Base-by-base conservation (phyloP, 768 basidiomycete species). In the Mycena galericulata region DNA sequence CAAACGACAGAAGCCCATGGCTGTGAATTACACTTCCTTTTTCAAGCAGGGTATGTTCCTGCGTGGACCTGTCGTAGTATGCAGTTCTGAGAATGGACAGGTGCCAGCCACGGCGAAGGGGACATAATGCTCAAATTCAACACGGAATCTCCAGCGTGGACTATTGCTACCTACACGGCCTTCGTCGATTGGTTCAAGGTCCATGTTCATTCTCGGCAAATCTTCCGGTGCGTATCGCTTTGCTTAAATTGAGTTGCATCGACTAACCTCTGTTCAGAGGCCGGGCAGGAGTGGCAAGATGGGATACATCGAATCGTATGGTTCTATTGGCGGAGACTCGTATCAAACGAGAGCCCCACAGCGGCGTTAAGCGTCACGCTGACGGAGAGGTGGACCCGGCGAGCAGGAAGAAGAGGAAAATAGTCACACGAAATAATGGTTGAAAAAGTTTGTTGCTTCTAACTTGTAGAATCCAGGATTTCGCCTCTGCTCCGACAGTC, bases 51-150 rank as follows among this genome's bases (percentile, higher is more conserved):
- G 67, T 69, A 27, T 22, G 50, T 63, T n/a, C n/a, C 36, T 32
- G 14, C 14, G 34, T 36, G 34, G 8, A 14, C 26, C 32, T 17
- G 20, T 49, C 4, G 12, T 40, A 8, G 14, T 36, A 36, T n/a
- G n/a, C n/a, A n/a, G n/a, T 36, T 12, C 56, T 60, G 50, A 67
- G 24, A 11, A 27, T 40, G 10, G 29, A 40, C 32, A 74, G 73
- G 72, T 40, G 69, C 60, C 15, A 56, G 53, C 3, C 61, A 34
- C 24, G 68, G 64, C 1, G 40, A 63, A 14, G 76, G 78, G 12
- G 46, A 67, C 3, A 70, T 78, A 27, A 57, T 65, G 22, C 34
- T 77, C 20, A 72, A 65, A 57, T 69, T 77, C 30, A 70, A 77
- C 26, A 53, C 43, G 9, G 22, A 2, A 41, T 38, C 65, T 34